Conservation (phyloP, 1,284 basidiomycete species). For the Paramarasmius palmivorus region DNA sequence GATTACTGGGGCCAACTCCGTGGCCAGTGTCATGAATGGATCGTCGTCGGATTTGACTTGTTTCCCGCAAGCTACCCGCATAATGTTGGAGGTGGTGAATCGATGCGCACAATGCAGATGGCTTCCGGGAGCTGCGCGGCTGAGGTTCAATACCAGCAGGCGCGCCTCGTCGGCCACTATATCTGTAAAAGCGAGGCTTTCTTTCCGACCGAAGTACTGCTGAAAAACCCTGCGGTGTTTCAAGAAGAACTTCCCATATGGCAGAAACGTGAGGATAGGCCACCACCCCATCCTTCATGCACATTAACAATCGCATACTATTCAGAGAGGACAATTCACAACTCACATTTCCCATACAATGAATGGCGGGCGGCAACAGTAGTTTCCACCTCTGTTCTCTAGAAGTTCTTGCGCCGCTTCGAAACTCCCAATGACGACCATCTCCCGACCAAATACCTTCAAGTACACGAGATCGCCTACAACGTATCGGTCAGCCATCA, state of each 20-base stretch:
- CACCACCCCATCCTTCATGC: slow-evolving; percentile 23
- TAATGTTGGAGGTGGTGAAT: slow-evolving; percentile 22
- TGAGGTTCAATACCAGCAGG: slow-evolving; percentile 17
- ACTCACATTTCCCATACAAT: slow-evolving; percentile 13
- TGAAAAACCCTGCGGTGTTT: slow-evolving; percentile 21
- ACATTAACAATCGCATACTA: not conserved
- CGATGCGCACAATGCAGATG: not conserved
- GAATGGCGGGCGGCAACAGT: slow-evolving; percentile 14
- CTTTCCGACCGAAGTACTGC: slow-evolving; percentile 15
- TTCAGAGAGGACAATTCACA: not conserved
- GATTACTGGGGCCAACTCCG: slow-evolving; percentile 11
- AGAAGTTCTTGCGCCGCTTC: slow-evolving; percentile 15
- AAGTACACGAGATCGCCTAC: slow-evolving; percentile 17
- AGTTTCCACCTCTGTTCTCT: slow-evolving; percentile 15
- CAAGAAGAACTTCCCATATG: slow-evolving; percentile 20
- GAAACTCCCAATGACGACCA: slow-evolving; percentile 13
- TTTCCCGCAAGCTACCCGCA: slow-evolving; percentile 23
- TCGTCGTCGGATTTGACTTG: slow-evolving; percentile 23
- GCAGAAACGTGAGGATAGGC: slow-evolving; percentile 15
- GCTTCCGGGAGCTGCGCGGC: not conserved
- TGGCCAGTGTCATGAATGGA: slow-evolving; percentile 17
- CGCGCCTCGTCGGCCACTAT: slow-evolving; percentile 18
- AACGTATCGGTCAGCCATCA: slow-evolving; percentile 1
- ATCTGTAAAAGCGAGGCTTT: slow-evolving; percentile 15
- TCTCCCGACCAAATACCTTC: slow-evolving; percentile 4